Evolutionary conservation across 2,329 filamentous ascomycete genomes (phyloP).

Genomic region (Sarocladiaceae sp.): DNA sequence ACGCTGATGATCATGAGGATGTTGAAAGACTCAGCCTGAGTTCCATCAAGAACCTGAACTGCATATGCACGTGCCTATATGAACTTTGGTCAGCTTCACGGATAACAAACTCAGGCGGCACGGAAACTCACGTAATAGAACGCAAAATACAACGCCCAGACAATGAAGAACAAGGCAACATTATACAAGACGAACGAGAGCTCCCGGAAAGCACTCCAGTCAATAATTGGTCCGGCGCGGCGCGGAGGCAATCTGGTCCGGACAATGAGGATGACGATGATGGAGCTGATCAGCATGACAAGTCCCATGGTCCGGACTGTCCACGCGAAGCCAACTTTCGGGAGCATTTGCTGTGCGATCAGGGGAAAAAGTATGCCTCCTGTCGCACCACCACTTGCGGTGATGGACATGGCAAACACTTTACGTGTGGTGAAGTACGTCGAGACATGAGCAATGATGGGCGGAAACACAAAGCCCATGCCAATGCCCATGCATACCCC

Average conservation of each 20-base stretch:
- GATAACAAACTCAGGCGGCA: background rate
- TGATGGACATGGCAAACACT: constrained; percentile 55
- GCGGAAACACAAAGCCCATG: constrained; percentile 48
- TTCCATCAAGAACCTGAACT: constrained; percentile 37
- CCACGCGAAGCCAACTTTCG: constrained; percentile 59
- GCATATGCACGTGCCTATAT: constrained; percentile 33
- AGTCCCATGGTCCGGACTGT: constrained; percentile 60
- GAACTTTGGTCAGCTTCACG: fast-evolving
- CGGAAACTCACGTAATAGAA: constrained; percentile 36
- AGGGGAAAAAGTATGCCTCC: constrained; percentile 63
- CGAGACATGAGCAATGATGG: constrained; percentile 48
- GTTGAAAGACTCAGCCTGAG: constrained; percentile 48
- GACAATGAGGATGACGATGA: constrained; percentile 36
- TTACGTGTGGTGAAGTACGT: constrained; percentile 60
- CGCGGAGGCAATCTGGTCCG: constrained; percentile 44
- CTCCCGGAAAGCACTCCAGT: constrained; percentile 47
- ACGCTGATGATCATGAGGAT: constrained; percentile 58
- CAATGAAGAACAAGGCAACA: constrained; percentile 31
- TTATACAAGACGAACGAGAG: constrained; percentile 12
- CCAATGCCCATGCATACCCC: constrained; percentile 55
- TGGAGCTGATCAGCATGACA: constrained; percentile 45
- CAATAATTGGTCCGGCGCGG: constrained; percentile 45
- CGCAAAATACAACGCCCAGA: constrained; percentile 47
- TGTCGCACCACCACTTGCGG: constrained; percentile 54
- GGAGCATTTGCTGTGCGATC: constrained; percentile 51